phyloP scores from a whole-genome alignment of 2,329 filamentous ascomycete genomes.

The Periconia sp. region DNA sequence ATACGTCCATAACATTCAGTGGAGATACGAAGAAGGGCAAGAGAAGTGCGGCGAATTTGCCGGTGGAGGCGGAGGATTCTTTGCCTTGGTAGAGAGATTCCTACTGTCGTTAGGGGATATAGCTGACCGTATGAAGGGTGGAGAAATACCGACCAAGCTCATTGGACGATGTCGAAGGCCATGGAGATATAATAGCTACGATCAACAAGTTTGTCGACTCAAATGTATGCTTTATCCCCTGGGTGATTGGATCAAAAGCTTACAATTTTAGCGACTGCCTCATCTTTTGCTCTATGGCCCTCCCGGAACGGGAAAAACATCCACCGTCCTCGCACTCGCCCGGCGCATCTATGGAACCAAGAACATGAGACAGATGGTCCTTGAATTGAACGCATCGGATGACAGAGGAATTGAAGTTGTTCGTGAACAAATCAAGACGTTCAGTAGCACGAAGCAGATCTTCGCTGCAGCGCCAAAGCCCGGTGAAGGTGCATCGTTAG shows the following conservation, averaged over 20 bases:
- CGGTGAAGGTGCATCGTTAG: constrained; percentile 55
- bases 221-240: constrained; percentile 58
- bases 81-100: constrained; percentile 72
- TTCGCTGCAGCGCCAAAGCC: constrained; percentile 67
- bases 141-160: constrained; percentile 94
- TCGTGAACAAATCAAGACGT: constrained; percentile 96
- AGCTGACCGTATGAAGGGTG: constrained; percentile 61
- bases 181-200: constrained; percentile 94
- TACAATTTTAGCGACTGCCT: constrained; percentile 66
- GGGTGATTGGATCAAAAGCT: constrained; percentile 5
- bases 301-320: constrained; percentile 96
- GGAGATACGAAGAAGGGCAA: constrained; percentile 84
- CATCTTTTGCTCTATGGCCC: constrained; percentile 97
- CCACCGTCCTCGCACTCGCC: constrained; percentile 90
- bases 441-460: constrained; percentile 96
- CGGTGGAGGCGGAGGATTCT: constrained; percentile 90
- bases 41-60: constrained; percentile 86
- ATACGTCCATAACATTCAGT: constrained; percentile 65
- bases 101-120: background rate
- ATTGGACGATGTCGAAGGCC: constrained; percentile 89
- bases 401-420: constrained; percentile 98
- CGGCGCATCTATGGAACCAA: constrained; percentile 87
- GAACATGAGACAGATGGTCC: constrained; percentile 97
- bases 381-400: constrained; percentile 96
- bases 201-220: constrained; percentile 97